These are phyloP conservation scores for Thymus mandschuricus DNA, from an alignment of 257 asterid genomes.

Conservation along the genomic window DNA sequence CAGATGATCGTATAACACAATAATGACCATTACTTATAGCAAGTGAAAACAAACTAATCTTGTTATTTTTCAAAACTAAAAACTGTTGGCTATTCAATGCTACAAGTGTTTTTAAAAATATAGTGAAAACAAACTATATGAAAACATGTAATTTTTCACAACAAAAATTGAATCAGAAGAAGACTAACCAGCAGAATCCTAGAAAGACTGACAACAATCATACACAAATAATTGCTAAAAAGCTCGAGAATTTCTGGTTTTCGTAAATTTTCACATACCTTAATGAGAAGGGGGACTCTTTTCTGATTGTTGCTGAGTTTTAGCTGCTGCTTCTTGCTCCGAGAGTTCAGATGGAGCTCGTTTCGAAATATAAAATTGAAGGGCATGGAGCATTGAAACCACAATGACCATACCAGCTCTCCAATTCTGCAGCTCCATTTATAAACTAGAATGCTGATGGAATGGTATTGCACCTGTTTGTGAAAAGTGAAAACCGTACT, in stretches of 20 bases:
- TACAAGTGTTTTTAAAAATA: not conserved
- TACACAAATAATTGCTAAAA: not conserved
- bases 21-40: too few relatives aligned
- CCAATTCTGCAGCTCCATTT: not conserved
- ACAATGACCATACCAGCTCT: constrained; percentile 1
- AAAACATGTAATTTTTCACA: constrained; percentile 8
- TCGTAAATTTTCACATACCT: not conserved
- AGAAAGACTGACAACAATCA: not conserved
- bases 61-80: too few relatives aligned
- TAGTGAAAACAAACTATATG: not conserved
- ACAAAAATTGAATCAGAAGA: not conserved
- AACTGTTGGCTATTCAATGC: not conserved
- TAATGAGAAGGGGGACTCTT: not conserved
- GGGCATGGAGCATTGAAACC: not conserved
- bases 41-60: too few relatives aligned
- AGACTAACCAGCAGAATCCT: not conserved
- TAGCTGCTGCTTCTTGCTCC: constrained; percentile 16
- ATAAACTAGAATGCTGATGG: constrained; percentile 9
- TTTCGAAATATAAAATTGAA: not conserved
- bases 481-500: not conserved
- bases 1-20: too few relatives aligned
- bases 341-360: not conserved
- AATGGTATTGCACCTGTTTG: not conserved
- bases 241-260: not conserved
- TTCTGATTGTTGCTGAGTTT: not conserved